Evolutionary conservation across 371 early-diverging fungal species (phyloP).

Genomic region (Mortierella sp.): DNA sequence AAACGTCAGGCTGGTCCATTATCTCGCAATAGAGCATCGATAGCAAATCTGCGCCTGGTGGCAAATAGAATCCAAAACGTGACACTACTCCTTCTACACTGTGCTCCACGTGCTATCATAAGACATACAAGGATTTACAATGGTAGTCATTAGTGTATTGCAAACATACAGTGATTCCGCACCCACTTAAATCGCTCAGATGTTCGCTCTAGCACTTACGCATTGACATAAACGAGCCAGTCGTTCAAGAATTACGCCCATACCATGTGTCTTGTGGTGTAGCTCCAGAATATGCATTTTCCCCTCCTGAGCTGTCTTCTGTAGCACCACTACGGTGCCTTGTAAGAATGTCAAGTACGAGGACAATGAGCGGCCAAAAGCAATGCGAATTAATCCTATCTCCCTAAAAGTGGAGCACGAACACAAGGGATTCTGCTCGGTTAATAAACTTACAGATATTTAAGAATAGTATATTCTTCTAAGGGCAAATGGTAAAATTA

Average conservation of each 20-base stretch:
- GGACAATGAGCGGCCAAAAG: slow-evolving; percentile 63
- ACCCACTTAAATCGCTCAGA: background rate
- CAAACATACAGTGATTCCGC: no score
- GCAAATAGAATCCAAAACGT: slow-evolving; percentile 57
- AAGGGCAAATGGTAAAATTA: background rate
- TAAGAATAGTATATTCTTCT: no score
- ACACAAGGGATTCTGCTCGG: background rate
- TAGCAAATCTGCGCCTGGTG: slow-evolving; percentile 61
- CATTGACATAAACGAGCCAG: slow-evolving; percentile 51
- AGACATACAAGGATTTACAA: background rate
- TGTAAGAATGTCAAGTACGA: slow-evolving; percentile 60
- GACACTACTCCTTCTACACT: slow-evolving; percentile 4
- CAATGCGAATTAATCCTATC: slow-evolving; percentile 61
- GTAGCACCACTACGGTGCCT: slow-evolving; percentile 48
- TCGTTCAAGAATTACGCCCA: slow-evolving; percentile 41
- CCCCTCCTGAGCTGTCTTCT: slow-evolving; percentile 23
- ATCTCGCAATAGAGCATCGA: slow-evolving; percentile 58
- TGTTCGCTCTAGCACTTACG: slow-evolving; percentile 30
- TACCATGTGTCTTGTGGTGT: slow-evolving; percentile 46
- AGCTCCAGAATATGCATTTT: slow-evolving; percentile 52
- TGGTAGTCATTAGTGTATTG: background rate
- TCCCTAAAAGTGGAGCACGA: slow-evolving; percentile 24
- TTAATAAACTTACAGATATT: background rate
- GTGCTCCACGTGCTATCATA: slow-evolving; percentile 27
- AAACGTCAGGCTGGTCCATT: slow-evolving; percentile 43